A percentile compares a stretch with the other conserved stretches of the same genome.
Evolutionary conservation across 345 rosid species (phyloP).

Genomic region (Heritiera littoralis): DNA sequence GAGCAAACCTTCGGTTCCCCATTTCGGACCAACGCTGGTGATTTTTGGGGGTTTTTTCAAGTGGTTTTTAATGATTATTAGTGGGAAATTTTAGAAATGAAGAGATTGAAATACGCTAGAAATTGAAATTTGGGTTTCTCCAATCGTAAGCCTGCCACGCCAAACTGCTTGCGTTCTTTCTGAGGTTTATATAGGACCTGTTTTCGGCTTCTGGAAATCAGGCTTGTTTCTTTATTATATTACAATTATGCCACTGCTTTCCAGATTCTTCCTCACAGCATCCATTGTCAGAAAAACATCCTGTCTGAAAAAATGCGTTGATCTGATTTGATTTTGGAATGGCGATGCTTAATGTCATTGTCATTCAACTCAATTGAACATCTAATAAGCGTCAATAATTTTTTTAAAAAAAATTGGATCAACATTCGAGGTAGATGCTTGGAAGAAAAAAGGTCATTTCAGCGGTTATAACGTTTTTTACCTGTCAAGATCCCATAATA

Average conservation of each 20-base stretch:
- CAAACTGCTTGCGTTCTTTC: neutral
- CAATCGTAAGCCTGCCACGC: neutral
- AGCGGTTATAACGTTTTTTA: too few relatives aligned
- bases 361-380: too few relatives aligned
- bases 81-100: neutral
- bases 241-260: neutral
- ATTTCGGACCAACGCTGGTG: conserved; percentile 21
- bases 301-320: neutral
- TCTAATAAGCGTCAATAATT: too few relatives aligned
- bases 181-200: conserved; percentile 3
- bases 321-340: too few relatives aligned
- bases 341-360: too few relatives aligned
- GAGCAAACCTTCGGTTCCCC: conserved; percentile 71
- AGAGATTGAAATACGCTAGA: neutral
- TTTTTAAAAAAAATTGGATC: too few relatives aligned
- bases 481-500: too few relatives aligned
- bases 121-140: neutral
- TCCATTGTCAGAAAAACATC: neutral
- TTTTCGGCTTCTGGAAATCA: neutral
- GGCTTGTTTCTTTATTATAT: neutral
- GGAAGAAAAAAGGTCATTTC: too few relatives aligned
- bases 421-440: too few relatives aligned
- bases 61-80: neutral
- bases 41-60: neutral
- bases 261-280: neutral